Evolutionary conservation across 2,329 filamentous ascomycete genomes (phyloP), one percentile per base, ranked within the genome.

Genomic region (Pseudogymnoascus sp.): DNA sequence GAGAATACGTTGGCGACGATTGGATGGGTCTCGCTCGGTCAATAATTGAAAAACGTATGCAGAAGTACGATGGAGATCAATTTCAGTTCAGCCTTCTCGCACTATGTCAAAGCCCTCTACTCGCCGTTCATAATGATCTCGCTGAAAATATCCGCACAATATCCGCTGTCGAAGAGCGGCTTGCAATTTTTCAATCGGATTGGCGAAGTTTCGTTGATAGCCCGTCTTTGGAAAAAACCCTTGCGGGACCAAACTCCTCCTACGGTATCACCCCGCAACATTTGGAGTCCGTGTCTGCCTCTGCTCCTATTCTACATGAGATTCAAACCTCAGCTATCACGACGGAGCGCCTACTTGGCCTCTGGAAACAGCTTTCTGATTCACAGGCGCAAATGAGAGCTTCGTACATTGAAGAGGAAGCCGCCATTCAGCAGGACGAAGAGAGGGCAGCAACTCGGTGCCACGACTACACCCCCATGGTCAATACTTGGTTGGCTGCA

Each of bases 51-150:
- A 77, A 79, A 1, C 83, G 89, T 50, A 93, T 96, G 82, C 75
- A 80, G 7, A 81, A 84, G 65, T 86, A 88, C 66, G 83, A 84
- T 66, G 85, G 84, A 35, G 84, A 81, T 10, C 81, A 85, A 61
- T 81, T 90, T 31, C 83, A 87, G n/a, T 96, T 91, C 76, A 92
- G 85, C 66, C 83, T 96, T 38, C 80, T 96, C 59, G 87, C 90
- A 24, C 77, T 96, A 2, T 89, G 88, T 66, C 82, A 84, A 63
- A 89, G 88, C 63, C 87, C 90, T 0, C 74, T 89, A 0, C 72
- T 62, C 7, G 65, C 61, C 7, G 65, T 72, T 16, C 68, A 68
- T 14, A 60, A 60, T 3, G 50, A 74, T 4, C 77, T 87, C 22
- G 77, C 78, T 1, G 65, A 70, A 24, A 78, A 77, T 53, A 70